Conservation (phyloP, 164 flowering plant species). For the Sedum album region DNA sequence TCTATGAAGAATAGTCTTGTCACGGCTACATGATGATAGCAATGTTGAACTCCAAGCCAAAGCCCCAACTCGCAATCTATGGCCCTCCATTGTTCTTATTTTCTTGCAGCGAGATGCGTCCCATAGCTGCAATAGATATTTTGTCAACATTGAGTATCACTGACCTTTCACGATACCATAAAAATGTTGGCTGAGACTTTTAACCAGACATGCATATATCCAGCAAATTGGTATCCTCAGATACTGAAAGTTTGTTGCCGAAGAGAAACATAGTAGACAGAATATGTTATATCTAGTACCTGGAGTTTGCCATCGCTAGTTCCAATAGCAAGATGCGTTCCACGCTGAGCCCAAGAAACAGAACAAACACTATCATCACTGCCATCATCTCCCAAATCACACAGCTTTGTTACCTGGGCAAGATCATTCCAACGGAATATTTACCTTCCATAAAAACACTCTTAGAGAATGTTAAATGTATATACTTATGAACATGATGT, state of each 20-base stretch:
- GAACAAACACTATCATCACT: constrained; percentile 83
- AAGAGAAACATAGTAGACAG: background rate
- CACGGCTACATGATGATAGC: constrained; percentile 87
- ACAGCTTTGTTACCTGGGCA: constrained; percentile 77
- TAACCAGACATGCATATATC: background rate
- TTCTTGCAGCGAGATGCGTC: constrained; percentile 86
- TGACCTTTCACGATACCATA: background rate
- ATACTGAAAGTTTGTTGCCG: background rate
- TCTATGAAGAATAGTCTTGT: constrained; percentile 83
- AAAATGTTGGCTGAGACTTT: background rate
- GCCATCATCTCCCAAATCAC: constrained; percentile 88
- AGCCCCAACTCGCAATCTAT: constrained; percentile 85
- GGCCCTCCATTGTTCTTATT: constrained; percentile 93
- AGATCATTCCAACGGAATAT: background rate
- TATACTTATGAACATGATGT: background rate
- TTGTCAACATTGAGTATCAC: background rate
- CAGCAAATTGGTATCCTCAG: background rate
- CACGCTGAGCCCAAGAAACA: constrained; percentile 91
- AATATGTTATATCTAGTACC: constrained; percentile 29
- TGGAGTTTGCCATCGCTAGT: constrained; percentile 80
- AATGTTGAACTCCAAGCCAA: constrained; percentile 88
- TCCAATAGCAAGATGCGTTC: constrained; percentile 84
- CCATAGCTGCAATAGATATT: constrained; percentile 61
- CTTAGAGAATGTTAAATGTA: background rate
- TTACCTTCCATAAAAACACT: background rate